Base-by-base conservation (phyloP, 805 yeast species). In the Saccharomyces mikatae region DNA sequence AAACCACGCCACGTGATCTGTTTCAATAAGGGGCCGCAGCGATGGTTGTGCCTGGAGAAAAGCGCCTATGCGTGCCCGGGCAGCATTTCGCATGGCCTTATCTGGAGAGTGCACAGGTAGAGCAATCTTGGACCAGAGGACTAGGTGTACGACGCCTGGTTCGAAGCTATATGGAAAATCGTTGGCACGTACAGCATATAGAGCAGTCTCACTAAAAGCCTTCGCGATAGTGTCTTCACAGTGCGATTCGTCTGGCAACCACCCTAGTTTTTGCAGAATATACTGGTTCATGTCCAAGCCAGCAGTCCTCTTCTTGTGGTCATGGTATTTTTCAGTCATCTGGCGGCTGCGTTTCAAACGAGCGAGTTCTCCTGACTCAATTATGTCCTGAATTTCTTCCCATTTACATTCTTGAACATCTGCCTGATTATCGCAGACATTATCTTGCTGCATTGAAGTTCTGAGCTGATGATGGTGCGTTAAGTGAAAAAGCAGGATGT, bases 91-190 rank as follows among this genome's bases (percentile, higher is more conserved):
- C 21, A 30, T 21, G 46, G 48, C 32, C 51, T 51, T 51, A 17
- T 48, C 24, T 36, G 44, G 24, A 22, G 44, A 36, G 61, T 83
- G 87, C 3, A 79, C 69, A 11, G 75, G 76, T 53, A 87, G 76
- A 13, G 74, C 74, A 21, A 78, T 69, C 62, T 85, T 85, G 1
- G 84, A 75, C 92, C 94, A 87, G 1, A 83, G 75, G 47, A 87
- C 78, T 14, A 86, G 63, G 66, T 86, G 92, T 4, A 69, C 67
- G 4, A 84, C 75, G 47, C 74, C 74, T 0, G 64, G 58, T 41
- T 76, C 81, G 56, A 84, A 79, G 60, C 78, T 76, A 69, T 87
- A 87, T 0, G 90, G 90, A 68, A 83, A 87, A 56, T 81, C 83
- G 64, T 87, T 87, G 27, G 63, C 54, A 6, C 81, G 68, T 31